Percentiles rank a stretch among this genome's conserved stretches.
Conservation (phyloP, 805 yeast species). For the Cyberlindnera nakhonratchasimensis region DNA sequence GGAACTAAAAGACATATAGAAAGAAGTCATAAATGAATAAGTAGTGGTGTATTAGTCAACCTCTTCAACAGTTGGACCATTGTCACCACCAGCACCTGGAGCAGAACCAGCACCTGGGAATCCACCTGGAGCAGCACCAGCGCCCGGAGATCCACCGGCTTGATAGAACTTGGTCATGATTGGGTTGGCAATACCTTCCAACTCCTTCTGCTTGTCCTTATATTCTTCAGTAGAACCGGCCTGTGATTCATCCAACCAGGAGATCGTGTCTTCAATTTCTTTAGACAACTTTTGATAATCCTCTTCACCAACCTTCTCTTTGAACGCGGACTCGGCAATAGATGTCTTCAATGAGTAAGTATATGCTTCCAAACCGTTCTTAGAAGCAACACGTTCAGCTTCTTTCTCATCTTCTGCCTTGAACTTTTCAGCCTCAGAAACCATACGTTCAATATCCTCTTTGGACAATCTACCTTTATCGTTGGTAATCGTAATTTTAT, state of each 20-base stretch:
- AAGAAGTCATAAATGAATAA: too few species aligned
- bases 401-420: slow-evolving; percentile 96
- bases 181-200: slow-evolving; percentile 95
- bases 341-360: slow-evolving; percentile 91
- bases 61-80: slow-evolving; percentile 77
- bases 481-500: slow-evolving; percentile 96
- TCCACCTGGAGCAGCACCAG: slow-evolving; percentile 57
- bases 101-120: slow-evolving; percentile 55
- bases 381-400: slow-evolving; percentile 87
- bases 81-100: slow-evolving; percentile 50
- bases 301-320: slow-evolving; percentile 72
- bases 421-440: slow-evolving; percentile 95
- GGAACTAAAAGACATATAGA: too few species aligned
- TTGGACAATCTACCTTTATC: slow-evolving; percentile 98
- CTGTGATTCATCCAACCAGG: slow-evolving; percentile 91
- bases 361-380: slow-evolving; percentile 95
- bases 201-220: slow-evolving; percentile 92
- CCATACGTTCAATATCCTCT: slow-evolving; percentile 98
- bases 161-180: slow-evolving; percentile 96
- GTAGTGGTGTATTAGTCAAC: too few species aligned
- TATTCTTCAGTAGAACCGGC: slow-evolving; percentile 92
- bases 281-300: slow-evolving; percentile 73
- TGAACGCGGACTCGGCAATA: slow-evolving; percentile 63
- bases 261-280: slow-evolving; percentile 80
- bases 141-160: slow-evolving; percentile 84